phyloP scores from a whole-genome alignment of 1,284 basidiomycete species.

The Schizopora paradoxa region DNA sequence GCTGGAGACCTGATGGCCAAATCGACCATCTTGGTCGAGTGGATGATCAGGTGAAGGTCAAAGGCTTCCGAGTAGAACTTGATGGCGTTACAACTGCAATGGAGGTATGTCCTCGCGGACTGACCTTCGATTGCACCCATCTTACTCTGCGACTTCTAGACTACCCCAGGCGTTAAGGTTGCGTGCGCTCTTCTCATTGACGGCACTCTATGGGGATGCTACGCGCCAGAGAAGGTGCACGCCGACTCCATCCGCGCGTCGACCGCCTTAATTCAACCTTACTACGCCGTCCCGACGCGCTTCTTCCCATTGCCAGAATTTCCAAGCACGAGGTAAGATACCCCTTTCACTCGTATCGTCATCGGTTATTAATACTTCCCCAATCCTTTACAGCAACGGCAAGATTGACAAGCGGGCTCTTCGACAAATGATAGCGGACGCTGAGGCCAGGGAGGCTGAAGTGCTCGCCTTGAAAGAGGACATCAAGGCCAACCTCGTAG shows the following conservation, averaged over 20 bases:
- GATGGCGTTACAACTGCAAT: slow-evolving; percentile 55
- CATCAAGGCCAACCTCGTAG: slow-evolving; percentile 9
- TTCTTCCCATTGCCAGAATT: slow-evolving; percentile 40
- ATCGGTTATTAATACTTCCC: slow-evolving; percentile 1
- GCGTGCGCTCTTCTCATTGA: slow-evolving; percentile 49
- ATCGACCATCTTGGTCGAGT: slow-evolving; percentile 52
- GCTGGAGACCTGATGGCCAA: slow-evolving; percentile 47
- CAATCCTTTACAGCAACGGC: slow-evolving; percentile 32
- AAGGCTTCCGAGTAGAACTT: slow-evolving; percentile 59
- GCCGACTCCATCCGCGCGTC: slow-evolving; percentile 38
- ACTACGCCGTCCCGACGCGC: slow-evolving; percentile 51
- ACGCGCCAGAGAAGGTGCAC: slow-evolving; percentile 38
- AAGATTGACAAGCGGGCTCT: slow-evolving; percentile 51
- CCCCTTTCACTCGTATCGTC: slow-evolving; percentile 2
- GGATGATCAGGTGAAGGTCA: slow-evolving; percentile 52
- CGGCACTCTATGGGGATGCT: slow-evolving; percentile 50
- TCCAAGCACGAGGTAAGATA: slow-evolving; percentile 44
- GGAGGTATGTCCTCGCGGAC: slow-evolving; percentile 35
- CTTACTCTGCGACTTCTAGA: slow-evolving; percentile 27
- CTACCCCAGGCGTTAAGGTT: slow-evolving; percentile 38
- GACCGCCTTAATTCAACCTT: slow-evolving; percentile 46
- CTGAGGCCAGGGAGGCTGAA: slow-evolving; percentile 16
- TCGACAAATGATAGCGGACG: slow-evolving; percentile 36
- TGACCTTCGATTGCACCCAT: slow-evolving; percentile 10
- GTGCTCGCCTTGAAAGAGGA: slow-evolving; percentile 10